Percentiles rank a stretch among this genome's conserved stretches.
phyloP scores from a whole-genome alignment of 192 early-diverging fungal genomes.

The Glomus cerebriforme region DNA sequence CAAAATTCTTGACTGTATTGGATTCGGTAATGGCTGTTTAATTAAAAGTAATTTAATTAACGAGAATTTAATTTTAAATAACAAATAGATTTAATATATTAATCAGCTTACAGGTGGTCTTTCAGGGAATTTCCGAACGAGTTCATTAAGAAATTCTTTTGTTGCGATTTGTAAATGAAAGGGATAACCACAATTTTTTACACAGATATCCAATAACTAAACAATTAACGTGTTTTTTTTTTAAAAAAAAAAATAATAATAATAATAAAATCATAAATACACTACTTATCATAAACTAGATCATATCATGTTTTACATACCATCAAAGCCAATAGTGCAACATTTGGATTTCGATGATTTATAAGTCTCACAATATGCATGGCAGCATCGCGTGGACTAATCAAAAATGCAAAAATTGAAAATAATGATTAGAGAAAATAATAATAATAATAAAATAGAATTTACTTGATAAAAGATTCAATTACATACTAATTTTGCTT shows the following conservation, averaged over 20 bases:
- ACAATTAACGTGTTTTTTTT: conserved; percentile 3
- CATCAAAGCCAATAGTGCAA: conserved; percentile 65
- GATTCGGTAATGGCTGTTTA: conserved; percentile 56
- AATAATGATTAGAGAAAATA: background rate
- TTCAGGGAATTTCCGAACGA: conserved; percentile 93
- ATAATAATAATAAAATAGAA: background rate
- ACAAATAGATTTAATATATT: background rate
- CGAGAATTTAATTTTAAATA: background rate
- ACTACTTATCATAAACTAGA: background rate
- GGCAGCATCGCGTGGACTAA: conserved; percentile 77
- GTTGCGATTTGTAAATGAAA: conserved; percentile 95
- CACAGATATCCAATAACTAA: conserved; percentile 90
- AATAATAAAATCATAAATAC: background rate
- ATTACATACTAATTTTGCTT: conserved; percentile 72
- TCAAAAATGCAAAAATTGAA: background rate
- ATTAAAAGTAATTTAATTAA: background rate
- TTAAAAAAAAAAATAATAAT: no score
- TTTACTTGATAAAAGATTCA: background rate
- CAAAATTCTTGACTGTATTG: conserved; percentile 84
- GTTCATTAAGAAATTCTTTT: conserved; percentile 96
- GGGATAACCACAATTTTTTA: conserved; percentile 98
- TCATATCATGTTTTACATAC: conserved; percentile 40
- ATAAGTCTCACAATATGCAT: conserved; percentile 65
- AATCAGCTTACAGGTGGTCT: conserved; percentile 67
- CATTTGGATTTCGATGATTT: conserved; percentile 60